Percentiles rank a stretch among this genome's conserved stretches.
These are phyloP conservation scores for Rhodomyrtus tomentosa DNA, from an alignment of 345 rosid genomes.

Conservation along the genomic window DNA sequence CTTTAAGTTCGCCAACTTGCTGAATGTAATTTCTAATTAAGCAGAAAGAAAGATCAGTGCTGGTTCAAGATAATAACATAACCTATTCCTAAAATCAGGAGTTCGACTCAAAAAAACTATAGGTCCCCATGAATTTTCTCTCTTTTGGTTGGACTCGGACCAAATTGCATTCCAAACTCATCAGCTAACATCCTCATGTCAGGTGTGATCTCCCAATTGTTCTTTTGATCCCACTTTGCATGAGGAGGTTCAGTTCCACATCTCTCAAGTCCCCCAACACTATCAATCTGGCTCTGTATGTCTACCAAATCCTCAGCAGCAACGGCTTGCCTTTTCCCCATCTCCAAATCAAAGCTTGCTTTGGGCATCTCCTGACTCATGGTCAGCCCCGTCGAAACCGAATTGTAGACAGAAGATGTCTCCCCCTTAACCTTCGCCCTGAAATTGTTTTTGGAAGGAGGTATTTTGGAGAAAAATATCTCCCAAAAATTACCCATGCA, in stretches of 20 bases:
- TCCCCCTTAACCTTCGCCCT: slow-evolving; percentile 33
- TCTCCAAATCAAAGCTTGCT: slow-evolving; percentile 29
- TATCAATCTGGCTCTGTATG: slow-evolving; percentile 36
- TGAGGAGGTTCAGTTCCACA: slow-evolving; percentile 37
- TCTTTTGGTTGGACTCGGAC: not conserved
- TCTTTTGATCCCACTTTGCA: slow-evolving; percentile 11
- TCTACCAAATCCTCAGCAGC: slow-evolving; percentile 59
- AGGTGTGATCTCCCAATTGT: slow-evolving; percentile 36
- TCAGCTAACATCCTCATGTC: slow-evolving; percentile 26
- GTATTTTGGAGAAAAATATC: slow-evolving; percentile 38
- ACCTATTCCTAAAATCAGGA: slow-evolving; percentile 2
- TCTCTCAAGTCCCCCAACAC: slow-evolving; percentile 41
- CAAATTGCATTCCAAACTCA: slow-evolving; percentile 32
- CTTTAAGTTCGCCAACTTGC: not conserved
- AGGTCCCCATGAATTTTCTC: slow-evolving; percentile 13
- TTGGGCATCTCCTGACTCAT: slow-evolving; percentile 30
- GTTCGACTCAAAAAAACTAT: slow-evolving; percentile 1
- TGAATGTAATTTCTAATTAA: not conserved
- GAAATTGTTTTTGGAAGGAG: slow-evolving; percentile 47
- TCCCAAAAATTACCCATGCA: slow-evolving; percentile 25
- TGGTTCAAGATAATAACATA: not conserved
- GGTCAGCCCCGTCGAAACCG: slow-evolving; percentile 18
- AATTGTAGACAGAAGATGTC: slow-evolving; percentile 14
- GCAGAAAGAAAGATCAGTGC: not conserved
- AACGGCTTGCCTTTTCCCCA: slow-evolving; percentile 41